Base-by-base conservation (phyloP, 768 basidiomycete genomes). In the Chalciporus chontae region DNA sequence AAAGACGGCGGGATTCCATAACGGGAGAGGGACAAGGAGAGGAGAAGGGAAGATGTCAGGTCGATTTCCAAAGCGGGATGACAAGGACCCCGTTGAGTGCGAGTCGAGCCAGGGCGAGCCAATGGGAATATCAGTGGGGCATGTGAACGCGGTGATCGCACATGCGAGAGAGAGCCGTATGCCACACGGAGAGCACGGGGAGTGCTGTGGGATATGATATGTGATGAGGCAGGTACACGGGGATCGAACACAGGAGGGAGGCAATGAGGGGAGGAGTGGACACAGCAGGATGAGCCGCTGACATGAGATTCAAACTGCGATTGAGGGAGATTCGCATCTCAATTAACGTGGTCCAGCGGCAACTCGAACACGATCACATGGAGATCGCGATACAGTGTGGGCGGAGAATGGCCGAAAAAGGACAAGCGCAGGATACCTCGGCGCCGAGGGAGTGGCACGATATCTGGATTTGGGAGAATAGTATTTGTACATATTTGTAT, bases 361-460 rank as follows among this genome's bases (percentile, higher is more conserved):
- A 56, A 67, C 64, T 67, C 59, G 54, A 55, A 45, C 45, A 43
- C 50, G 58, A 62, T 64, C 62, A 66, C 64, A 66, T 69, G 67
- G 61, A 57, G 57, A 58, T 62, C 54, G 56, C 60, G 63, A 64
- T 64, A 59, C 54, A 56, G 54, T 55, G 60, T 63, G 68, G 56
- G 43, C 62, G 62, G 69, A 69, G 61, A 45, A 52, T 57, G 60
- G 56, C 59, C 62, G 45, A 51, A 61, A 62, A 62, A 61, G 65
- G 68, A 56, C 51, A 58, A 34, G 54, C 34, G 40, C 49, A 61
- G 47, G 56, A 52, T 40, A 57, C 72, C 71, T 71, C 71, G 72
- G 71, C 71, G 71, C 72, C 71, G 71, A 73, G 71, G 72, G 53
- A 53, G 53, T 65, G 67, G 69, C 55, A 56, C 55, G 54, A 47